Conservation (phyloP, 192 early-diverging fungal species). For the Dissophora globulifera region DNA sequence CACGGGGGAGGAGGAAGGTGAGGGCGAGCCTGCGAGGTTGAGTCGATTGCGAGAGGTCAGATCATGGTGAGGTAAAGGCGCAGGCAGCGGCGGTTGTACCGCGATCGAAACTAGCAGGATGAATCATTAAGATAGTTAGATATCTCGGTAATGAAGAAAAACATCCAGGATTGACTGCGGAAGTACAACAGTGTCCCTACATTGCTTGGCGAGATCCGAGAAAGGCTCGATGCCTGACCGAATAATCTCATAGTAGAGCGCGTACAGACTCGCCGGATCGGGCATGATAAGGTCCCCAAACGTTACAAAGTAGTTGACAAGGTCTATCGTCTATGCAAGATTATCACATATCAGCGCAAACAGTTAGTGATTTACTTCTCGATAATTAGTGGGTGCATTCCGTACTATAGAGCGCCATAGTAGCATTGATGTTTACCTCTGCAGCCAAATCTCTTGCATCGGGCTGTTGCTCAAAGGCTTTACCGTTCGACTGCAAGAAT, state of each 20-base stretch:
- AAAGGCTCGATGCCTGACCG: slow-evolving; percentile 48
- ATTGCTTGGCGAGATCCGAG: slow-evolving; percentile 39
- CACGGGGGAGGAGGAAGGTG: slow-evolving; percentile 1
- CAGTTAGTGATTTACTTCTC: no score
- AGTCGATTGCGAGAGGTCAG: slow-evolving; percentile 45
- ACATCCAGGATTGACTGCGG: no score
- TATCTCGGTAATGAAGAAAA: no score
- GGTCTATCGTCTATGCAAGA: slow-evolving; percentile 53
- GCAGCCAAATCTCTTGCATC: slow-evolving; percentile 51
- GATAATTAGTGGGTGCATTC: background rate
- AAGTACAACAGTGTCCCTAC: no score
- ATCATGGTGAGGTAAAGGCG: slow-evolving; percentile 46
- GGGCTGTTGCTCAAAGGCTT: slow-evolving; percentile 33
- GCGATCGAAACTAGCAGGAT: slow-evolving; percentile 33
- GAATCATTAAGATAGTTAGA: no score
- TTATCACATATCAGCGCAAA: no score
- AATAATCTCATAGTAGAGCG: slow-evolving; percentile 66
- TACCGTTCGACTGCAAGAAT: slow-evolving; percentile 55
- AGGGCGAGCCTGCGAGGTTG: slow-evolving; percentile 34
- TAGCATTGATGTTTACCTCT: slow-evolving; percentile 41
- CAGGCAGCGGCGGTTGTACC: slow-evolving; percentile 29
- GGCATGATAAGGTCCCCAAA: slow-evolving; percentile 62
- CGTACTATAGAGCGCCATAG: no score
- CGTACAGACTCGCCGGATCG: slow-evolving; percentile 61
- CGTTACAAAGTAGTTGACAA: slow-evolving; percentile 61